A percentile compares a stretch with the other conserved stretches of the same genome.
phyloP scores from a whole-genome alignment of 2,329 filamentous ascomycete genomes.

The Fusarium camptoceras region DNA sequence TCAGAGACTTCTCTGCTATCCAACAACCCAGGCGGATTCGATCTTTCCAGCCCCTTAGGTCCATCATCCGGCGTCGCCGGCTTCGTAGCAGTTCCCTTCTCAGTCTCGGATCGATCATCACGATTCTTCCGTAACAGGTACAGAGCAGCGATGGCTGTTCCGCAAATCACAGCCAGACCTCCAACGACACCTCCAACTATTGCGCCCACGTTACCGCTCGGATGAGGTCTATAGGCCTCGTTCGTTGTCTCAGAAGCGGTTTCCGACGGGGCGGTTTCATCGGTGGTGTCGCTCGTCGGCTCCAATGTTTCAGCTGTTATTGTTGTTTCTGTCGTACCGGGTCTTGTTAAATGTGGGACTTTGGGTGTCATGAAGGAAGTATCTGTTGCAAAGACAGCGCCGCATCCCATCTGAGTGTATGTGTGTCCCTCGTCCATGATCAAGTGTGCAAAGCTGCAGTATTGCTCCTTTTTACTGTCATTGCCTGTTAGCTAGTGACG shows the following conservation, averaged over 20 bases:
- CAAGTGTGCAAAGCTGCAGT: slow-evolving; percentile 52
- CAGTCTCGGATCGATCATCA: not conserved
- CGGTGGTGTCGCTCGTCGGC: slow-evolving; percentile 2
- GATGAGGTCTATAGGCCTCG: not conserved
- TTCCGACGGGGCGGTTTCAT: slow-evolving; percentile 3
- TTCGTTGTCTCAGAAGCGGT: slow-evolving; percentile 5
- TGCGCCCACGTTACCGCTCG: slow-evolving; percentile 44
- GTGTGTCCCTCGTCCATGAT: slow-evolving; percentile 48
- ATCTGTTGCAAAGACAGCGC: slow-evolving; percentile 41
- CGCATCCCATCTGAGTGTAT: slow-evolving; percentile 54
- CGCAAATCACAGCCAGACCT: slow-evolving; percentile 49
- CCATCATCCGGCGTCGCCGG: not conserved
- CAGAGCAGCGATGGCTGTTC: not conserved
- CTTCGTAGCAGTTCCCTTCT: fast-evolving
- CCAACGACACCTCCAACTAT: slow-evolving; percentile 53
- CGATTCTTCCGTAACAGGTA: slow-evolving; percentile 1
- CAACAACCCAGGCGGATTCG: not conserved
- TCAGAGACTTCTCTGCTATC: not conserved
- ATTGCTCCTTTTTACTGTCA: slow-evolving; percentile 12
- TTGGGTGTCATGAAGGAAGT: slow-evolving; percentile 40
- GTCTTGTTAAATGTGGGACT: not conserved
- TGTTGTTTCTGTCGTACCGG: slow-evolving; percentile 11
- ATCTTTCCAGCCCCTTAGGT: not conserved
- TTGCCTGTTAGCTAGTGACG: not conserved
- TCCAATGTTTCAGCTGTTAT: slow-evolving; percentile 6